These are phyloP conservation scores for Solanum virginianum DNA, from an alignment of 257 asterid genomes.

Conservation along the genomic window DNA sequence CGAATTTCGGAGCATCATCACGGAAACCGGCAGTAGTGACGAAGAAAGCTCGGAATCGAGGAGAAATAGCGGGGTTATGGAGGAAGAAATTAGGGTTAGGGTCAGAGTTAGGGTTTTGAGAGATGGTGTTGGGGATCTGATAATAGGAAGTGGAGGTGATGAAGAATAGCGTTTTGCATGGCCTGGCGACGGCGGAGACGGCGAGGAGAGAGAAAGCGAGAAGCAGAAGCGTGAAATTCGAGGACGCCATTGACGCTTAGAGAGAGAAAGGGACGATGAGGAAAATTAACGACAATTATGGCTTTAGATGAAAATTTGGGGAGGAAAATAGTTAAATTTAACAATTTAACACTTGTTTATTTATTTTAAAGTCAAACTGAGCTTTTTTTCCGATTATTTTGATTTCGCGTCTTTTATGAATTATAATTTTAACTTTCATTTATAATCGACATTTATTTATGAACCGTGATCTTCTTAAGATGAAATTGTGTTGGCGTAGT, in stretches of 20 bases:
- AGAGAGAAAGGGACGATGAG: background rate
- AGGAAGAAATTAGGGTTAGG: background rate
- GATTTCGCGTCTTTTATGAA: too few species aligned
- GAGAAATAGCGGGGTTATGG: conserved; percentile 8
- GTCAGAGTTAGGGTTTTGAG: background rate
- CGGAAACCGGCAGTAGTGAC: conserved; percentile 21
- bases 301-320: background rate
- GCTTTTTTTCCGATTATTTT: too few species aligned
- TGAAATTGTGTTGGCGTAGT: too few species aligned
- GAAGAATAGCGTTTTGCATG: background rate
- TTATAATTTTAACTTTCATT: too few species aligned
- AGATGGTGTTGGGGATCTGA: background rate
- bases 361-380: background rate
- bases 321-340: background rate
- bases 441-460: too few species aligned
- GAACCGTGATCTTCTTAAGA: too few species aligned
- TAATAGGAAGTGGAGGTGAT: background rate
- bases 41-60: conserved; percentile 34
- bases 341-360: background rate
- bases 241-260: background rate
- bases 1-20: conserved; percentile 1
- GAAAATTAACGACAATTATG: background rate
- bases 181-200: background rate
- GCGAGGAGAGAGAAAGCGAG: background rate
- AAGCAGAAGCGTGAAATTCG: background rate